phyloP scores from a whole-genome alignment of 2,329 filamentous ascomycete species.

The Trichoderma simmonsii region DNA sequence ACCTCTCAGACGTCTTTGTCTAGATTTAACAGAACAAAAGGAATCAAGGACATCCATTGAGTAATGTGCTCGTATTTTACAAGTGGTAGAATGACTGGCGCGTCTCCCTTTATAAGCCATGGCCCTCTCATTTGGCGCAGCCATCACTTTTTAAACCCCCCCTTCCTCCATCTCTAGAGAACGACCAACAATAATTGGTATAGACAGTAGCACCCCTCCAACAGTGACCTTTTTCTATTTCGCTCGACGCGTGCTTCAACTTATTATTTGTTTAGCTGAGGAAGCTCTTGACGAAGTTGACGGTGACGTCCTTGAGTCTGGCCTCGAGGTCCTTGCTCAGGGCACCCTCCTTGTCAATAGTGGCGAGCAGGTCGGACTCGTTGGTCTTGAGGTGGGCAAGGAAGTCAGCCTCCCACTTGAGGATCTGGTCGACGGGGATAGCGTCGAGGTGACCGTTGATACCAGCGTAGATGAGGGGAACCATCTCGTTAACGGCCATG shows the following conservation, averaged over 20 bases:
- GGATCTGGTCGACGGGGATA: slow-evolving; percentile 87
- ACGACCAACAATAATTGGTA: slow-evolving; percentile 44
- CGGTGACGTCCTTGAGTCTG: slow-evolving; percentile 73
- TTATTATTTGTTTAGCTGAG: slow-evolving; percentile 45
- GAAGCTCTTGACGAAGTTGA: slow-evolving; percentile 93
- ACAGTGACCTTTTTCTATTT: slow-evolving; percentile 30
- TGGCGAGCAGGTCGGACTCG: slow-evolving; percentile 76
- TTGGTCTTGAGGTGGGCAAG: slow-evolving; percentile 87
- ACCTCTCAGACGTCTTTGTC: background rate
- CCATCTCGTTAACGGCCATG: slow-evolving; percentile 99
- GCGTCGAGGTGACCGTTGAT: slow-evolving; percentile 92
- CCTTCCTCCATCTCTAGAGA: slow-evolving; percentile 44
- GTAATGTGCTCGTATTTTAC: slow-evolving; percentile 62
- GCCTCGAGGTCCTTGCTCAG: slow-evolving; percentile 91
- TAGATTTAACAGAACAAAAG: slow-evolving; percentile 45
- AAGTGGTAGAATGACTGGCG: slow-evolving; percentile 53
- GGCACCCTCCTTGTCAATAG: slow-evolving; percentile 92
- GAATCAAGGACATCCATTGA: slow-evolving; percentile 61
- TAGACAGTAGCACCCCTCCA: slow-evolving; percentile 45
- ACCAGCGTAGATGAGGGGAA: slow-evolving; percentile 98
- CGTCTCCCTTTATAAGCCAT: slow-evolving; percentile 42
- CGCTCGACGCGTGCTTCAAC: slow-evolving; percentile 28
- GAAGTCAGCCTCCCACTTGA: slow-evolving; percentile 93
- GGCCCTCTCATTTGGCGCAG: slow-evolving; percentile 46
- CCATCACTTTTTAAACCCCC: slow-evolving; percentile 38